Evolutionary conservation across 805 yeast species (phyloP), one percentile per base, ranked within the genome.

Genomic region (Wickerhamomyces silvicola): DNA sequence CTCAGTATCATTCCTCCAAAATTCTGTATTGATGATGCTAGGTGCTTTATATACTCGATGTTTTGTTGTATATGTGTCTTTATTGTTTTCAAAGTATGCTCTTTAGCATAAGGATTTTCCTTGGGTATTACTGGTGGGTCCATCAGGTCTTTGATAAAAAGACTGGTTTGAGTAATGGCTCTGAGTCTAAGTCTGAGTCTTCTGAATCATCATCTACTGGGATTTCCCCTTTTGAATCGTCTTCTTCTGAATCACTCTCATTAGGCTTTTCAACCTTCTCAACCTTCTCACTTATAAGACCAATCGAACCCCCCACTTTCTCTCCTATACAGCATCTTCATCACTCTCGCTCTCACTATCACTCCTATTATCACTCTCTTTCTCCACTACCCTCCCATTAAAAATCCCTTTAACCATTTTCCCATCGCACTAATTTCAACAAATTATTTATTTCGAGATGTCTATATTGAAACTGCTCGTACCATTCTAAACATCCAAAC

Each of bases 1-100:
- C 42, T 79, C 84, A 0, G 79, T 70, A 43, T 79, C 87, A 42
- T 78, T 82, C 36, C 33, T 4, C 48, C 54, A 14, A 45, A 33
- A 27, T 54, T 48, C 12, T 52, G 54, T 14, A 45, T 36, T 11
- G 44, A 38, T 14, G 39, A 37, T n/a, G 41, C 44, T 7, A 32
- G 36, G 19, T 38, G 46, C 31, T 31, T 44, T 24, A 10, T 31
- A 41, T 31, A 37, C 38, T 32, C 48, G 18, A 21, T 41, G 38
- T 38, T 52, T 27, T 43, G 54, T 33, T 36, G 46, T 35, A 47
- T 50, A 30, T 43, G 53, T 28, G 27, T 37, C 42, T 35, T 48
- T 38, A 36, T 43, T 27, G 47, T 36, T 45, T 57, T 27, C 29
- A 47, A 18, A 35, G 54, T 31, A 41, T 44, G 22, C 38, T 48